These are phyloP conservation scores for Sphaerulina musiva DNA, from an alignment of 2,329 filamentous ascomycete genomes.

Conservation along the genomic window DNA sequence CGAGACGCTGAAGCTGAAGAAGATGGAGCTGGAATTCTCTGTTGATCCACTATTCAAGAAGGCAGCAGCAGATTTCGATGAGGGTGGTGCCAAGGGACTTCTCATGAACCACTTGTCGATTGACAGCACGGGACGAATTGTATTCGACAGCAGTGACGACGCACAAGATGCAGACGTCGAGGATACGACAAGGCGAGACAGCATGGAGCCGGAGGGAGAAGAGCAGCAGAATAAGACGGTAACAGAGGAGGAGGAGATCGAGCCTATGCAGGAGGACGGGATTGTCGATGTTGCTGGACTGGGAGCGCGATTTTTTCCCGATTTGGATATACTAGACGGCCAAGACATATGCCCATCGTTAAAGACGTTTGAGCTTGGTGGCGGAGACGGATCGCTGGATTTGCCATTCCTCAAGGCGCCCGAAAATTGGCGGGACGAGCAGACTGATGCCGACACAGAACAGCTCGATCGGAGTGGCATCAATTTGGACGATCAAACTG, in stretches of 20 bases:
- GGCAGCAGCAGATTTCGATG: slow-evolving; percentile 94
- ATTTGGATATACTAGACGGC: slow-evolving; percentile 67
- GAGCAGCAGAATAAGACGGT: slow-evolving; percentile 42
- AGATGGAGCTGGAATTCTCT: slow-evolving; percentile 92
- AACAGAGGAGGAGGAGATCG: slow-evolving; percentile 24
- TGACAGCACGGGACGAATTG: slow-evolving; percentile 82
- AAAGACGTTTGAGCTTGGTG: slow-evolving; percentile 86
- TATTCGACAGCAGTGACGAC: slow-evolving; percentile 98
- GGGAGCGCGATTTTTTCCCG: slow-evolving; percentile 76
- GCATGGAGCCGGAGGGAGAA: slow-evolving; percentile 40
- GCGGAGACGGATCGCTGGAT: slow-evolving; percentile 75
- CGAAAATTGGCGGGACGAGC: slow-evolving; percentile 72
- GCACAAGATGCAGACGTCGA: slow-evolving; percentile 47
- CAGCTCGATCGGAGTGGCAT: slow-evolving; percentile 45
- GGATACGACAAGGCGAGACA: slow-evolving; percentile 30
- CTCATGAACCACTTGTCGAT: slow-evolving; percentile 96
- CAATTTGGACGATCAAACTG: slow-evolving; percentile 39
- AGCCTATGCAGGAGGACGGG: slow-evolving; percentile 48
- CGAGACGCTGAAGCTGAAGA: slow-evolving; percentile 83
- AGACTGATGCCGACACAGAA: slow-evolving; percentile 48
- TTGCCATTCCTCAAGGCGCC: slow-evolving; percentile 81
- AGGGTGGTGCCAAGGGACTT: slow-evolving; percentile 91
- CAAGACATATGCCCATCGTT: slow-evolving; percentile 93
- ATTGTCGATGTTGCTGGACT: slow-evolving; percentile 74
- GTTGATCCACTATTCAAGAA: slow-evolving; percentile 99